Percentiles rank a stretch among this genome's conserved stretches.
Evolutionary conservation across 306 rosid species (phyloP).

Genomic region (Quercus robur): DNA sequence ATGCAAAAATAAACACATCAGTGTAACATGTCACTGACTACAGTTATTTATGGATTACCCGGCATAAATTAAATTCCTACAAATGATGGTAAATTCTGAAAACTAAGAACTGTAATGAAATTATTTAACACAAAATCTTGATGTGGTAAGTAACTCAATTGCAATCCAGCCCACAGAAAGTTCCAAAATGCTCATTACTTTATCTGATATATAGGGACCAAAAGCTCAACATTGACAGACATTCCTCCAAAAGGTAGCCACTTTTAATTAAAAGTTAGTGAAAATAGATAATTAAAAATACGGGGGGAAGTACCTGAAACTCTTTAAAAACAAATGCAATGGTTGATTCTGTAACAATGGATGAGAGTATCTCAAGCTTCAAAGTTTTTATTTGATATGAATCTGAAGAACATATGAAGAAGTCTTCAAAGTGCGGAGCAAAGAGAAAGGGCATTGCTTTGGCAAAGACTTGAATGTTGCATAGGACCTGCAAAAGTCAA

Average conservation of each 20-base stretch:
- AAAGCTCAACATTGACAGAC: conserved; percentile 1
- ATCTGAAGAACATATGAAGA: conserved; percentile 76
- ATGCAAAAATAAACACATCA: background rate
- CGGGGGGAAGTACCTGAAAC: conserved; percentile 68
- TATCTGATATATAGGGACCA: background rate
- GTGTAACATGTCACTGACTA: background rate
- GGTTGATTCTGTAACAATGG: conserved; percentile 64
- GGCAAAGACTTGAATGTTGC: conserved; percentile 94
- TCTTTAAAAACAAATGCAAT: conserved; percentile 63
- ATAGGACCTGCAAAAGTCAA: conserved; percentile 65
- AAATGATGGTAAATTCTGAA: background rate
- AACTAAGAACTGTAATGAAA: background rate
- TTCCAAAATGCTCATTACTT: background rate
- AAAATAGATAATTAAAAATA: background rate
- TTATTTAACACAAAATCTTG: background rate
- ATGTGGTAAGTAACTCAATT: background rate
- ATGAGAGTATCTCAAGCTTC: conserved; percentile 86
- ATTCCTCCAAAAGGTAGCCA: conserved; percentile 13
- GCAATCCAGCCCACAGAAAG: background rate
- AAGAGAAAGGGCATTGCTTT: conserved; percentile 89
- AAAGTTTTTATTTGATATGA: conserved; percentile 80
- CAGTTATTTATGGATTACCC: background rate
- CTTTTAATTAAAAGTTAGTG: conserved; percentile 2
- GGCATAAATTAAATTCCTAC: background rate
- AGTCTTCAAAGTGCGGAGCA: conserved; percentile 74